Evolutionary conservation across 2,329 filamentous ascomycete species (phyloP).

Genomic region (Nemania sp.): DNA sequence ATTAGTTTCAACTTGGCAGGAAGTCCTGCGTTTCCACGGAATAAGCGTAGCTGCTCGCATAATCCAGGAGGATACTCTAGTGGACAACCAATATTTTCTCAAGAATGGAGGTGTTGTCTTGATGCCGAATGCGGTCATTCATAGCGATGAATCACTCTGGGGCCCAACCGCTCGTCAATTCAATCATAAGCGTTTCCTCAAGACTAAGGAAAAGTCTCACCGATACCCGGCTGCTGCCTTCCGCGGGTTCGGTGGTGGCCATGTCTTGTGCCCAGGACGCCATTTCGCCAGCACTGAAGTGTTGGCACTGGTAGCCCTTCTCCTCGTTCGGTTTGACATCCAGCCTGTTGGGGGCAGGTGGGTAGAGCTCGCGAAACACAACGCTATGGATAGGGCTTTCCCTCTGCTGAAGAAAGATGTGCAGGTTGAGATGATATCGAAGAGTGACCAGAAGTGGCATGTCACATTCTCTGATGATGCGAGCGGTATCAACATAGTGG

Average conservation of each 20-base stretch:
- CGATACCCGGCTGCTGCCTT: conserved; percentile 26
- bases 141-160: conserved; percentile 35
- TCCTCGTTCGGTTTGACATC: conserved; percentile 16
- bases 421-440: conserved; percentile 4
- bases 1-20: conserved; percentile 21
- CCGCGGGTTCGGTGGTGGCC: conserved; percentile 30
- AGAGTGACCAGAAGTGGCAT: conserved; percentile 6
- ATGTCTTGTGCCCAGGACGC: conserved; percentile 30
- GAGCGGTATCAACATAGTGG: conserved; percentile 5
- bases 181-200: conserved; percentile 33
- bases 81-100: conserved; percentile 40
- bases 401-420: conserved; percentile 13
- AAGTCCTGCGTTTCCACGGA: conserved; percentile 21
- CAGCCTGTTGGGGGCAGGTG: neutral
- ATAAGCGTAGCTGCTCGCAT: conserved; percentile 18
- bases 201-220: conserved; percentile 22
- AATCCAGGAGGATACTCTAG: conserved; percentile 19
- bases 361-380: conserved; percentile 1
- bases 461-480: conserved; percentile 3
- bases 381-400: conserved; percentile 2
- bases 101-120: conserved; percentile 41
- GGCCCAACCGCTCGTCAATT: conserved; percentile 28
- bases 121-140: conserved; percentile 35
- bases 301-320: conserved; percentile 14
- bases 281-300: conserved; percentile 34